Conservation (phyloP, 768 basidiomycete species). For the Coprinellus aureogranulatus region DNA sequence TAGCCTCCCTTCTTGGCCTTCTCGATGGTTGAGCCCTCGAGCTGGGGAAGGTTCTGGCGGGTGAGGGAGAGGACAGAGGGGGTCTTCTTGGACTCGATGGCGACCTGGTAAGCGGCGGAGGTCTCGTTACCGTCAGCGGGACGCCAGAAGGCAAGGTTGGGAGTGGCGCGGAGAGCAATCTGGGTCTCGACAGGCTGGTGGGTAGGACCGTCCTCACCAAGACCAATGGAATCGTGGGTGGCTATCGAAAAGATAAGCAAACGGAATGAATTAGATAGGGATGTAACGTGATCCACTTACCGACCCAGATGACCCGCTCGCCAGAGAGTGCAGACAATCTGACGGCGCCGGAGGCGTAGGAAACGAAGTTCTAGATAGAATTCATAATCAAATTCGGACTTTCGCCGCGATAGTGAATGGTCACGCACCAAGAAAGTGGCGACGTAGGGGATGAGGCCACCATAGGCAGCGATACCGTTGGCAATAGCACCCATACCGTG, state of each 20-base stretch:
- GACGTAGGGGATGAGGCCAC: slow-evolving; percentile 85
- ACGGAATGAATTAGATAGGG: not conserved
- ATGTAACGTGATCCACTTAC: slow-evolving; percentile 39
- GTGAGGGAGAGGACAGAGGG: slow-evolving; percentile 84
- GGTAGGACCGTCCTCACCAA: slow-evolving; percentile 91
- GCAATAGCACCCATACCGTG: slow-evolving; percentile 96
- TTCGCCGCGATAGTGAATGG: not conserved
- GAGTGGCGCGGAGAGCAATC: slow-evolving; percentile 81
- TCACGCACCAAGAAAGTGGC: slow-evolving; percentile 82
- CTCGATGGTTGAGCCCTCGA: slow-evolving; percentile 85
- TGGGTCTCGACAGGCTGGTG: slow-evolving; percentile 94
- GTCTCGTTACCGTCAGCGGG: slow-evolving; percentile 97
- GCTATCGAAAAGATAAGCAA: slow-evolving; percentile 40
- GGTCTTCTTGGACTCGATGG: slow-evolving; percentile 69
- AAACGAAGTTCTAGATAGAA: slow-evolving; percentile 75
- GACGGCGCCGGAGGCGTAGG: slow-evolving; percentile 90
- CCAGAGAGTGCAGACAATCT: slow-evolving; percentile 85
- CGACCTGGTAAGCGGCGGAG: slow-evolving; percentile 85
- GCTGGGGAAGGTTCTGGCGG: slow-evolving; percentile 90
- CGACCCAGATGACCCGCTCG: slow-evolving; percentile 92
- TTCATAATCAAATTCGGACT: slow-evolving; percentile 8
- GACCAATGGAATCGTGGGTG: slow-evolving; percentile 93
- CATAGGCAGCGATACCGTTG: slow-evolving; percentile 88
- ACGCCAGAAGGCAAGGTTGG: slow-evolving; percentile 91
- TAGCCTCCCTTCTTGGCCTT: slow-evolving; percentile 83